These are phyloP conservation scores for Clonostachys rosea DNA, from an alignment of 2,329 filamentous ascomycete genomes.

Conservation along the genomic window DNA sequence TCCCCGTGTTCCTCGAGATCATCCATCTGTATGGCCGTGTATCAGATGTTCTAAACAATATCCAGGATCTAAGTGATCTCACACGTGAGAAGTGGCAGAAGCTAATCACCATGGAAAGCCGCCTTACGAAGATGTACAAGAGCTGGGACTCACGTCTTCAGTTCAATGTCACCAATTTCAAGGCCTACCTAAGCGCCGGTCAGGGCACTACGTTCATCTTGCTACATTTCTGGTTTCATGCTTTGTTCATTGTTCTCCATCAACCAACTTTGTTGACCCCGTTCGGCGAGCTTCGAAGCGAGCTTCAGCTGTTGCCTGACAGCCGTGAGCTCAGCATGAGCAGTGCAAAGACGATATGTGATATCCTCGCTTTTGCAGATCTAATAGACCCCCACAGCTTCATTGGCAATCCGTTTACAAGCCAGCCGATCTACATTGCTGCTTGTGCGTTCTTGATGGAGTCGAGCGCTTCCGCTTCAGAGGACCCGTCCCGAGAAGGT, in stretches of 20 bases:
- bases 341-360: conserved; percentile 86
- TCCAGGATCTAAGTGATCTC: conserved; percentile 68
- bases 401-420: conserved; percentile 83
- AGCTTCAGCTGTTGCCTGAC: conserved; percentile 71
- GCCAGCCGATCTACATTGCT: conserved; percentile 87
- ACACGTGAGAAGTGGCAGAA: conserved; percentile 69
- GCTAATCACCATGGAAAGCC: conserved; percentile 73
- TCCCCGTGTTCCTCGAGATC: conserved; percentile 76
- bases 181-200: conserved; percentile 73
- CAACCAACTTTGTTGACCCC: conserved; percentile 79
- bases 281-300: conserved; percentile 53
- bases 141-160: conserved; percentile 69
- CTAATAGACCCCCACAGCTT: conserved; percentile 82
- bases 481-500: conserved; percentile 48
- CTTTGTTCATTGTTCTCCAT: conserved; percentile 78
- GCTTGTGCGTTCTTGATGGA: conserved; percentile 87
- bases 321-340: conserved; percentile 82
- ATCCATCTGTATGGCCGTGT: conserved; percentile 83
- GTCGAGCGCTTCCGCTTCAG: conserved; percentile 66
- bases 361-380: conserved; percentile 83
- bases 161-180: conserved; percentile 84
- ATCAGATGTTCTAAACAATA: conserved; percentile 79
- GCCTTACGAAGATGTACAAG: conserved; percentile 70
- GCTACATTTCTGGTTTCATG: conserved; percentile 86
- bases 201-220: conserved; percentile 86